These are phyloP conservation scores for Xylaria grammica DNA, from an alignment of 495 filamentous ascomycete species.

Conservation along the genomic window DNA sequence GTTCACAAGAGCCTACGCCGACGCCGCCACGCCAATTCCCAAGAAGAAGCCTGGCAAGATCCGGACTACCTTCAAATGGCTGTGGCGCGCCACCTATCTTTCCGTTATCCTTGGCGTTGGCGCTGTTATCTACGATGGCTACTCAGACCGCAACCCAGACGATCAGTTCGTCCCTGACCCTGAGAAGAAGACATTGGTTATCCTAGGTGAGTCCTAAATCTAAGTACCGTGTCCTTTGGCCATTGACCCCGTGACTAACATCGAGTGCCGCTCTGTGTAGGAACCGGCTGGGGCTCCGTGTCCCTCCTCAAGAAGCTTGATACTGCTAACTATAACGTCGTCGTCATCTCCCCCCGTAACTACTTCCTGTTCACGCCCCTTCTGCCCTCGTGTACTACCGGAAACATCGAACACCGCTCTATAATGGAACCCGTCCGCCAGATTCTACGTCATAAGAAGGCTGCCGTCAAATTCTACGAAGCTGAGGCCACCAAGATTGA, in stretches of 20 bases:
- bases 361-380: conserved; percentile 99
- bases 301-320: conserved; percentile 98
- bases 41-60: conserved; percentile 48
- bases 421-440: conserved; percentile 99
- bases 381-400: conserved; percentile 94
- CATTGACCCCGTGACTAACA: conserved; percentile 18
- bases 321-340: conserved; percentile 97
- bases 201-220: conserved; percentile 73
- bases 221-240: not conserved
- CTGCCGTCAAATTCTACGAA: conserved; percentile 93
- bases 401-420: conserved; percentile 96
- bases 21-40: conserved; percentile 27
- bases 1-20: conserved; percentile 49
- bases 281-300: conserved; percentile 95
- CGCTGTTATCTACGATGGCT: conserved; percentile 80
- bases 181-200: conserved; percentile 93
- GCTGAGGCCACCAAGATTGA: conserved; percentile 97
- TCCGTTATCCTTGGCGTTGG: conserved; percentile 68
- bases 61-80: conserved; percentile 47
- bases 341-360: conserved; percentile 95
- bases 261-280: conserved; percentile 46
- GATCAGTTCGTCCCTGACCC: conserved; percentile 84
- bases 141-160: conserved; percentile 75
- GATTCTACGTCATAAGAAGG: conserved; percentile 91
- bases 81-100: conserved; percentile 79